Evolutionary conservation across 768 basidiomycete species (phyloP).

Genomic region (Russula lepida): DNA sequence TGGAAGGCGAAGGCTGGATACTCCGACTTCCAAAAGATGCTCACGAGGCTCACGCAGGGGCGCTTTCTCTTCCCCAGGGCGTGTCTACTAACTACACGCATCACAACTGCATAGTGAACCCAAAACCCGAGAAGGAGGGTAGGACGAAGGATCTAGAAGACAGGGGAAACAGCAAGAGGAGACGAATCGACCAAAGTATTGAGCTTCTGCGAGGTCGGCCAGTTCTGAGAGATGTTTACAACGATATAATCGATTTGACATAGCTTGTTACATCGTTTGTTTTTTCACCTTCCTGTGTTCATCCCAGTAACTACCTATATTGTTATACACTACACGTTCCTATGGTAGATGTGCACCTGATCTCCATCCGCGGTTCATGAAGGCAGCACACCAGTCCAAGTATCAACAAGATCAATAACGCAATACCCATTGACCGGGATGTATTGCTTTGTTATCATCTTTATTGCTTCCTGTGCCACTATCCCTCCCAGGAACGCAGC

Average conservation of each 20-base stretch:
- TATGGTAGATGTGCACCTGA: neutral
- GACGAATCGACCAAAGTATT: constrained; percentile 28
- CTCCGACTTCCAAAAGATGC: constrained; percentile 47
- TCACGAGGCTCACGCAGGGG: constrained; percentile 29
- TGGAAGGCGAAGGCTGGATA: constrained; percentile 69
- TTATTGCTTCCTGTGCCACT: constrained; percentile 94
- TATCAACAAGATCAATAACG: constrained; percentile 75
- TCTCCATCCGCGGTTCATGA: neutral
- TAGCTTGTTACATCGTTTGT: neutral
- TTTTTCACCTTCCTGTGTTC: neutral
- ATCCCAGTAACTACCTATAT: neutral
- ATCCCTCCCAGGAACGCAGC: constrained; percentile 91
- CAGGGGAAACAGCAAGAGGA: constrained; percentile 30
- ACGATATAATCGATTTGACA: constrained; percentile 27
- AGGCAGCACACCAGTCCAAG: constrained; percentile 55
- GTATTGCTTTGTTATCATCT: constrained; percentile 94
- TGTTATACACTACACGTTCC: neutral
- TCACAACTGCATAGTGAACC: constrained; percentile 9
- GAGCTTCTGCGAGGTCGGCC: constrained; percentile 49
- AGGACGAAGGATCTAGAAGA: constrained; percentile 22
- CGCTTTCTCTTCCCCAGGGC: constrained; percentile 32
- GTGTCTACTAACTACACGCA: constrained; percentile 5
- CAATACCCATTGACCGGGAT: constrained; percentile 82
- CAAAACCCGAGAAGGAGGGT: constrained; percentile 31
- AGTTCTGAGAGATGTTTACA: constrained; percentile 53